These are phyloP conservation scores for Endocladia muricata DNA, from an alignment of 31 red algal species.

Conservation along the genomic window DNA sequence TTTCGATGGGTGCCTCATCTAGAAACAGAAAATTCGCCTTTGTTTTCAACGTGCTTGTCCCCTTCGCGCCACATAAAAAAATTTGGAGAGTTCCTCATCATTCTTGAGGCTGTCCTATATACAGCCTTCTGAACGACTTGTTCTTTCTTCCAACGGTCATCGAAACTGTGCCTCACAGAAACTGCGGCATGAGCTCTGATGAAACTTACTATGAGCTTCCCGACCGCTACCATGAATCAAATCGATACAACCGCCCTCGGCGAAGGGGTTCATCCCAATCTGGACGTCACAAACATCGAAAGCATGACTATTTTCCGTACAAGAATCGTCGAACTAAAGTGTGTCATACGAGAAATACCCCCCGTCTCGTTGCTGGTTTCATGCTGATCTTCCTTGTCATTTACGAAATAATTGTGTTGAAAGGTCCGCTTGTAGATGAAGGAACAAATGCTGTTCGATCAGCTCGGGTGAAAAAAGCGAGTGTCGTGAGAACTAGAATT, in stretches of 20 bases:
- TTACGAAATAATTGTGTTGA: conserved; percentile 39
- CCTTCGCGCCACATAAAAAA: no score
- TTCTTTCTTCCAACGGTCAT: no score
- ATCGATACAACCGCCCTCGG: not conserved
- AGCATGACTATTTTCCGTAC: not conserved
- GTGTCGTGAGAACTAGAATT: no score
- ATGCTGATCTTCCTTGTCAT: conserved; percentile 9
- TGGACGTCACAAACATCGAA: not conserved
- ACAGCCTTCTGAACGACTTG: no score
- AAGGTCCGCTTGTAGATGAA: conserved; percentile 2
- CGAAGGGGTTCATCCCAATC: not conserved
- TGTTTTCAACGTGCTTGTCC: no score
- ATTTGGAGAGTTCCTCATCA: no score
- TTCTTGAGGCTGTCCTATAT: no score
- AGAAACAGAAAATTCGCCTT: no score
- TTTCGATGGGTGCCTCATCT: no score
- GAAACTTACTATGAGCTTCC: conserved; percentile 24
- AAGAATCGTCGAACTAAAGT: conserved; percentile 1
- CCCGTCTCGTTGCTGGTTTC: conserved; percentile 6
- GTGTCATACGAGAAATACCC: not conserved
- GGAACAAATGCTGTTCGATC: not conserved
- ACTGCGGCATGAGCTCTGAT: conserved; percentile 52
- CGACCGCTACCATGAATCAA: not conserved
- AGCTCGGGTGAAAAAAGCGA: not conserved
- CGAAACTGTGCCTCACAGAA: no score